Conservation (phyloP, 495 filamentous ascomycete genomes). For the Xylaria cubensis region DNA sequence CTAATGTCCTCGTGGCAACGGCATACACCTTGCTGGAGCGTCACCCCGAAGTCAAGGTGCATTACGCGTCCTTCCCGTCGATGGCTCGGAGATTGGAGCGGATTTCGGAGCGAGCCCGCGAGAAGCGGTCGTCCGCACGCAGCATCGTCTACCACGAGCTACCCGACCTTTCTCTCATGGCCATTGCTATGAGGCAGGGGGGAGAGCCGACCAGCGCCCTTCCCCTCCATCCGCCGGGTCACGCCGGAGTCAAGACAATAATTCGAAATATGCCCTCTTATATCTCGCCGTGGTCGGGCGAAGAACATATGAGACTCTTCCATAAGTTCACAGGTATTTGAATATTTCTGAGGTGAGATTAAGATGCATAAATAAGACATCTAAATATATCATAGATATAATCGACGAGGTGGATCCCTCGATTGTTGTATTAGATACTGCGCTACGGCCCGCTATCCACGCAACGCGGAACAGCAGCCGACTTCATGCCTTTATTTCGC, state of each 20-base stretch:
- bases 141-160: constrained; percentile 14
- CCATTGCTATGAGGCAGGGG: not conserved
- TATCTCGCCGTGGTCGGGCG: constrained; percentile 44
- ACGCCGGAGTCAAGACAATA: not conserved
- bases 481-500: constrained; percentile 42
- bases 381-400: constrained; percentile 36
- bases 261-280: constrained; percentile 17
- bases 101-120: constrained; percentile 15
- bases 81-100: constrained; percentile 12
- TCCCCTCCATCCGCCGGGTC: constrained; percentile 26
- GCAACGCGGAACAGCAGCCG: constrained; percentile 37
- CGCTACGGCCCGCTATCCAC: constrained; percentile 52
- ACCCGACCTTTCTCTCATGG: not conserved
- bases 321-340: constrained; percentile 32
- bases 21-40: constrained; percentile 22
- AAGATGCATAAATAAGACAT: not conserved
- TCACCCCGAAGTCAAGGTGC: constrained; percentile 27
- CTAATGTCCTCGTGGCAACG: constrained; percentile 25
- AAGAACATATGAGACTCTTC: constrained; percentile 50
- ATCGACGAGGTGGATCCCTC: constrained; percentile 45
- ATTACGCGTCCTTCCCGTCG: constrained; percentile 25
- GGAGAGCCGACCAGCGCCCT: not conserved
- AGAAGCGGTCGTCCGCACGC: constrained; percentile 12
- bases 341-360: not conserved
- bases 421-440: constrained; percentile 50